Conservation (phyloP, 768 basidiomycete genomes). For the Lactifluus pinguis region DNA sequence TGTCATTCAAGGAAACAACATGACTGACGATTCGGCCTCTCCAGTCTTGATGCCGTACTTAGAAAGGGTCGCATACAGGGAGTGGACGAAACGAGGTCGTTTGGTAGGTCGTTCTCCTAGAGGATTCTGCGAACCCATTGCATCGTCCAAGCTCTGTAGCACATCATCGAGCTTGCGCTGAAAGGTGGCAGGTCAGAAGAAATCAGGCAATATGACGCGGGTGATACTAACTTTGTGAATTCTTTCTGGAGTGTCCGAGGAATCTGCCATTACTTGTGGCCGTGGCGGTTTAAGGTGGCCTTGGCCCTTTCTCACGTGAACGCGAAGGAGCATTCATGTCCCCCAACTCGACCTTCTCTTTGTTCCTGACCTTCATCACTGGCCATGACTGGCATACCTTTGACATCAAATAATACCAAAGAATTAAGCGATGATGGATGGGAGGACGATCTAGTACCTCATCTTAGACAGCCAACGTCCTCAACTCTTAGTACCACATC, state of each 20-base stretch:
- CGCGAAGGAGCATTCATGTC: too few relatives aligned
- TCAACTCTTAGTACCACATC: neutral
- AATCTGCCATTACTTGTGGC: neutral
- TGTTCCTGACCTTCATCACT: neutral
- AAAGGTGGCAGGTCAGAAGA: neutral
- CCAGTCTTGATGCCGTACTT: conserved; percentile 65
- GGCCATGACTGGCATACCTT: conserved; percentile 2
- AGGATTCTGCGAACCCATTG: conserved; percentile 33
- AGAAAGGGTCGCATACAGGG: conserved; percentile 67
- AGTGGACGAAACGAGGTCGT: conserved; percentile 44
- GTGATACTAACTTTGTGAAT: neutral
- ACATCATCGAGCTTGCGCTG: conserved; percentile 82
- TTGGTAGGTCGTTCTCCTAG: conserved; percentile 35
- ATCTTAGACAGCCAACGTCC: neutral
- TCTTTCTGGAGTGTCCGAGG: neutral
- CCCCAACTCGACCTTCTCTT: neutral
- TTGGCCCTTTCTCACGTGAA: neutral
- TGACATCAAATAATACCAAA: neutral
- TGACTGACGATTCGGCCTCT: conserved; percentile 31
- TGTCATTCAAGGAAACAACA: neutral
- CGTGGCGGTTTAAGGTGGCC: too few relatives aligned
- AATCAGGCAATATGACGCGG: too few relatives aligned
- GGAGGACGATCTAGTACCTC: neutral
- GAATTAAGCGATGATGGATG: conserved; percentile 1
- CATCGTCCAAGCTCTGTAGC: conserved; percentile 59